Percentiles rank a stretch among this genome's conserved stretches.
These are phyloP conservation scores for Yamadazyma epiphylla DNA, from an alignment of 1,139 yeast species.

Conservation along the genomic window DNA sequence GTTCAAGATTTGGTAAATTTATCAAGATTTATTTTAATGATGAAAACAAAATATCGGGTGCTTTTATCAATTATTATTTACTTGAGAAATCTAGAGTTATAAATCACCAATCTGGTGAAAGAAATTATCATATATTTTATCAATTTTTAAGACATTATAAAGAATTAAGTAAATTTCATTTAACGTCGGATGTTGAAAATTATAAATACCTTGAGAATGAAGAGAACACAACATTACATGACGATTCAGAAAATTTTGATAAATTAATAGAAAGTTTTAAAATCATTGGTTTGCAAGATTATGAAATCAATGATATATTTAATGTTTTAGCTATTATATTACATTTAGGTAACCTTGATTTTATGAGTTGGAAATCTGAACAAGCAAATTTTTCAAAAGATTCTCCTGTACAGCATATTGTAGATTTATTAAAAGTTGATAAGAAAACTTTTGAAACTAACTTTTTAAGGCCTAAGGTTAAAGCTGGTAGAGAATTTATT, in stretches of 20 bases:
- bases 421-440: constrained; percentile 63
- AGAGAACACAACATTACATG: constrained; percentile 25
- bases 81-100: constrained; percentile 93
- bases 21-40: constrained; percentile 79
- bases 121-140: constrained; percentile 92
- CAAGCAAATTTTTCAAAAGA: constrained; percentile 68
- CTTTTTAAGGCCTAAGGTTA: constrained; percentile 76
- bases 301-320: constrained; percentile 59
- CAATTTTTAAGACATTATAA: constrained; percentile 74
- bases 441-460: constrained; percentile 50
- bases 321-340: constrained; percentile 71
- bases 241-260: constrained; percentile 68
- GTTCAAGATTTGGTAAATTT: constrained; percentile 96
- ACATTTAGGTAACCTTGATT: constrained; percentile 81
- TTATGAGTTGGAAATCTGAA: constrained; percentile 67
- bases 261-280: constrained; percentile 61
- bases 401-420: constrained; percentile 53
- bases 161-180: constrained; percentile 44
- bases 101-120: constrained; percentile 68
- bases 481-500: constrained; percentile 87
- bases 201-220: constrained; percentile 62
- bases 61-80: constrained; percentile 90
- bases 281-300: constrained; percentile 63
- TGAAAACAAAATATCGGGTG: constrained; percentile 65
- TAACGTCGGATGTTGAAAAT: constrained; percentile 40